These are phyloP conservation scores for Pleurotus citrinopileatus DNA, from an alignment of 768 basidiomycete species.

Conservation along the genomic window DNA sequence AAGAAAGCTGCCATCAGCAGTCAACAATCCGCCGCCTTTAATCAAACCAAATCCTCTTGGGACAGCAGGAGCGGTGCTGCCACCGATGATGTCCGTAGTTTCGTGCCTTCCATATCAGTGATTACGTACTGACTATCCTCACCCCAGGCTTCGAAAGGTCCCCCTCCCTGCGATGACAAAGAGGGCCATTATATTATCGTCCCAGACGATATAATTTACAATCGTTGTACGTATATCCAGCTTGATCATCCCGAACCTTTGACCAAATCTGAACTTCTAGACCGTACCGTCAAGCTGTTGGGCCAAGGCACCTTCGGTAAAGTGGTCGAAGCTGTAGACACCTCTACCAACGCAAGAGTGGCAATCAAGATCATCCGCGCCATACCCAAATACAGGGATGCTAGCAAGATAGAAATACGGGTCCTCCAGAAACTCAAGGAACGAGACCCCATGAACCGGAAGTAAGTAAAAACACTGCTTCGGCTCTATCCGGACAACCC, in stretches of 20 bases:
- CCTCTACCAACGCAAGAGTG: constrained; percentile 69
- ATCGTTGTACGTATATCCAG: constrained; percentile 62
- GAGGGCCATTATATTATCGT: constrained; percentile 98
- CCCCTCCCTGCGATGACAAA: constrained; percentile 88
- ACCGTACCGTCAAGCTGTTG: constrained; percentile 86
- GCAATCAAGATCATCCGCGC: constrained; percentile 99
- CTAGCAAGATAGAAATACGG: constrained; percentile 96
- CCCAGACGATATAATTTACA: constrained; percentile 83
- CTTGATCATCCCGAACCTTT: constrained; percentile 8
- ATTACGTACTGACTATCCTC: constrained; percentile 23
- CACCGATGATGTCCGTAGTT: constrained; percentile 62
- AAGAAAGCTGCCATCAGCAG: constrained; percentile 58
- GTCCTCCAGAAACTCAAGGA: constrained; percentile 90
- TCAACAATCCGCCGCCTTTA: constrained; percentile 47
- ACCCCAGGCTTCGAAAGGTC: constrained; percentile 59
- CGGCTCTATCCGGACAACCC: neutral
- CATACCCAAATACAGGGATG: constrained; percentile 98
- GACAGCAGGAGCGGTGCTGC: constrained; percentile 61
- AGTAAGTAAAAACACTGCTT: constrained; percentile 53
- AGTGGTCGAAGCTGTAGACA: constrained; percentile 91
- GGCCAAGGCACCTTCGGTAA: constrained; percentile 99
- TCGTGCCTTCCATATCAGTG: constrained; percentile 15
- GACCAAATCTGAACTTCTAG: constrained; percentile 37
- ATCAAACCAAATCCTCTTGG: constrained; percentile 57
- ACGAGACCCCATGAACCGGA: constrained; percentile 81